Conservation (phyloP, 306 rosid genomes). For the Acacia acuminata region DNA sequence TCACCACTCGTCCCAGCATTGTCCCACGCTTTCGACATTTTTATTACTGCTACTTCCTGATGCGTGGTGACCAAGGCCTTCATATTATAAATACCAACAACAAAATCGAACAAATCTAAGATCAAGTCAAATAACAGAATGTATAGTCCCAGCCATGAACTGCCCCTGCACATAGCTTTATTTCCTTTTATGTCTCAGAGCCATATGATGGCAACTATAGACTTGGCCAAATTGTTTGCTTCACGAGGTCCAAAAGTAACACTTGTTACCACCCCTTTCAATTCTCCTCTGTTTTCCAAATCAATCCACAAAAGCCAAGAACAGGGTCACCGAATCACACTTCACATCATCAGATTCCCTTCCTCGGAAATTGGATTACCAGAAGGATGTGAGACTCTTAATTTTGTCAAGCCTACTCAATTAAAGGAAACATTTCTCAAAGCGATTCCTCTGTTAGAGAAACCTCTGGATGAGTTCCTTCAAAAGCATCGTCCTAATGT, state of each 20-base stretch:
- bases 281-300: constrained; percentile 29
- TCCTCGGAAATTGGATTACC: constrained; percentile 30
- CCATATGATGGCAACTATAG: constrained; percentile 42
- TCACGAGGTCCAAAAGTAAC: constrained; percentile 31
- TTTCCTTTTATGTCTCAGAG: constrained; percentile 46
- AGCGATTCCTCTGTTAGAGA: neutral
- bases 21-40: neutral
- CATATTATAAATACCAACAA: neutral
- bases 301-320: neutral
- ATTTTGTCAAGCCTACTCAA: neutral
- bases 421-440: neutral
- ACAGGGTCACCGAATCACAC: neutral
- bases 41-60: neutral
- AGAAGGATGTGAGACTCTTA: constrained; percentile 34
- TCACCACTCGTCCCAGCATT: neutral
- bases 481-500: constrained; percentile 32
- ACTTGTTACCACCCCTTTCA: constrained; percentile 35
- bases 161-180: constrained; percentile 16
- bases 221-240: constrained; percentile 40
- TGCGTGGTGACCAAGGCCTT: neutral
- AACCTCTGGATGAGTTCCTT: constrained; percentile 22
- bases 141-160: neutral
- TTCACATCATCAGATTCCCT: constrained; percentile 33
- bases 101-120: neutral
- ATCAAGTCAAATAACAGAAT: neutral